Evolutionary conservation across 345 rosid genomes (phyloP), one percentile per base, ranked within the genome.

Genomic region (Hypericum perforatum): DNA sequence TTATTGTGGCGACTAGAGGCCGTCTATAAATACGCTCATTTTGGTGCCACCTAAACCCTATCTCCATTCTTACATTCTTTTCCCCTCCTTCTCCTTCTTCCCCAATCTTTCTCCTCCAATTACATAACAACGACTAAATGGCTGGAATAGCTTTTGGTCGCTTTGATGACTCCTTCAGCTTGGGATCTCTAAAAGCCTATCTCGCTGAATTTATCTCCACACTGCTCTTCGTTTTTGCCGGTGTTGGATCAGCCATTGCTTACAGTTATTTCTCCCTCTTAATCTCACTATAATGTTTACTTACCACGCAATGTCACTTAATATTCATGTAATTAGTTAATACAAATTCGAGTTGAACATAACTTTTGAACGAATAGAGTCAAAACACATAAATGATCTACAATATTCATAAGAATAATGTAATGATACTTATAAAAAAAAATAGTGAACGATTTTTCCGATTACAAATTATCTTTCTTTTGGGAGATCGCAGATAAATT

Each of bases 181-280:
- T 82, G 51, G 86, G 80, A 53, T 78, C 97, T 46, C 39, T 90
- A 52, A 90, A 72, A 60, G 90, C 95, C 49, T 84, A 90, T 57
- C 81, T 90, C 9, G 86, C 97, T 16, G 97, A 90, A 76, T 86
- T 90, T 57, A 90, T 90, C 74, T 90, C 95, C 14, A 90, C 97
- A 55, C 65, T 90, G 69, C 76, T 90, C 82, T 89, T 89, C 53
- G 96, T 88, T 64, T 88, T 88, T 52, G 94, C 94, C 37, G 96
- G 96, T 8, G 96, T 88, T 67, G 95, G 97, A 46, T 90, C 95
- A 8, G 94, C 90, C 78, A 84, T 90, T 7, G 95, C 95, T 64
- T 90, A 75, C 53, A 75, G 97, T 90, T 55, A 45, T 56, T 64
- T 42, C 61, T 56, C 6, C 37, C 49, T 45, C 49, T 51, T 54